Base-by-base conservation (phyloP, 1,139 yeast genomes). In the Candida sp. region DNA sequence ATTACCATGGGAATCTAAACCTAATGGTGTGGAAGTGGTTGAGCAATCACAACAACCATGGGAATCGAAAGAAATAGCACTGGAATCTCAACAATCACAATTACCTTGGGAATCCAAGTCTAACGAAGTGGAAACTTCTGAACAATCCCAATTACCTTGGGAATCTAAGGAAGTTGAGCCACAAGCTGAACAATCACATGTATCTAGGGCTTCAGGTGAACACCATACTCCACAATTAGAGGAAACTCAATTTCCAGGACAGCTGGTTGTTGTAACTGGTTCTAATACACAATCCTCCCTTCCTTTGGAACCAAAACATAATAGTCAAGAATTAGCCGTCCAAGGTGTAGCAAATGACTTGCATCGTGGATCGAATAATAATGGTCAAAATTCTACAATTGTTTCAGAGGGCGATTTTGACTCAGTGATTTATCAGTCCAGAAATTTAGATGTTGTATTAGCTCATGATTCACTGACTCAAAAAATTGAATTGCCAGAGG, bases 321-420 rank as follows among this genome's bases (percentile, higher is more conserved):
- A 25, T 21, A 11, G 35, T 34, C 11, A 40, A 48, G 22, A 48
- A 44, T 27, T 45, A 47, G n/a, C 22, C 48, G n/a, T 12, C 6
- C 32, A 36, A 36, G 30, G 11, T 12, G n/a, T 25, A 5, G 34
- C 19, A 15, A 15, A 37, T 11, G 9, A 12, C 46, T 51, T 36
- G 48, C 44, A 7, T 52, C 49, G 34, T 30, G 39, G 21, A 21
- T 27, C 34, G n/a, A 25, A 25, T 22, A 6, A n/a, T 8, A n/a
- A 35, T 35, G 37, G 19, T 11, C 11, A 8, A 21, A 19, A 34
- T 21, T 21, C 36, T 19, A 34, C 36, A 21, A 34, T 21, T 19
- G 25, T 34, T 34, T 21, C 36, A 15, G 25, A 34, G 4, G 36
- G 7, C 6, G 22, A 21, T 34, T 21, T 9, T 21, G 36, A 19